A percentile compares a stretch with the other conserved stretches of the same genome.
Evolutionary conservation across 2,329 filamentous ascomycete genomes (phyloP).

Genomic region (Thielaviopsis musarum): DNA sequence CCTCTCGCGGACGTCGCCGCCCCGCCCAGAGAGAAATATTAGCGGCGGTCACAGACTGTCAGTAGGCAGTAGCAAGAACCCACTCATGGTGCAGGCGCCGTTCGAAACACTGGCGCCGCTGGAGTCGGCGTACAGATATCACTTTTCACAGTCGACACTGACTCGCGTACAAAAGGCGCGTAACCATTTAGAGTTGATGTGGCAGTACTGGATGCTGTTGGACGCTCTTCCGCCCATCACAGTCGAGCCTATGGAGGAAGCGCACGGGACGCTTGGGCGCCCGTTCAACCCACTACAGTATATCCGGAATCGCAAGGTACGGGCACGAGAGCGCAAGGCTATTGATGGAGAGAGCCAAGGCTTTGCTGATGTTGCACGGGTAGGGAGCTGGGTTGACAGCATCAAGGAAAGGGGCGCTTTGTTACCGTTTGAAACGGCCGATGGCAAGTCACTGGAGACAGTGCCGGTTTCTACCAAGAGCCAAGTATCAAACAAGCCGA

Average conservation of each 20-base stretch:
- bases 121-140: conserved; percentile 33
- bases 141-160: conserved; percentile 65
- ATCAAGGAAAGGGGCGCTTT: conserved; percentile 29
- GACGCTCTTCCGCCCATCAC: conserved; percentile 58
- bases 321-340: conserved; percentile 57
- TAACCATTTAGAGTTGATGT: conserved; percentile 68
- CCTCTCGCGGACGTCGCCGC: conserved; percentile 43
- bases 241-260: conserved; percentile 17
- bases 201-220: conserved; percentile 70
- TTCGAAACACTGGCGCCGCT: conserved; percentile 16
- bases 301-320: conserved; percentile 74
- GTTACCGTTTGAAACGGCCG: conserved; percentile 30
- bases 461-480: conserved; percentile 26
- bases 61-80: conserved; percentile 23
- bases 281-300: conserved; percentile 84
- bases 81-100: conserved; percentile 15
- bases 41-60: conserved; percentile 23
- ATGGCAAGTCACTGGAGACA: conserved; percentile 25
- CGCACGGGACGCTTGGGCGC: conserved; percentile 37
- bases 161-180: conserved; percentile 72
- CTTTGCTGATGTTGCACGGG: conserved; percentile 56
- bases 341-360: conserved; percentile 62
- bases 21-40: conserved; percentile 30
- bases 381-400: conserved; percentile 61
- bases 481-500: conserved; percentile 38